phyloP scores from a whole-genome alignment of 2,329 filamentous ascomycete genomes.

The Nothopassalora personata region DNA sequence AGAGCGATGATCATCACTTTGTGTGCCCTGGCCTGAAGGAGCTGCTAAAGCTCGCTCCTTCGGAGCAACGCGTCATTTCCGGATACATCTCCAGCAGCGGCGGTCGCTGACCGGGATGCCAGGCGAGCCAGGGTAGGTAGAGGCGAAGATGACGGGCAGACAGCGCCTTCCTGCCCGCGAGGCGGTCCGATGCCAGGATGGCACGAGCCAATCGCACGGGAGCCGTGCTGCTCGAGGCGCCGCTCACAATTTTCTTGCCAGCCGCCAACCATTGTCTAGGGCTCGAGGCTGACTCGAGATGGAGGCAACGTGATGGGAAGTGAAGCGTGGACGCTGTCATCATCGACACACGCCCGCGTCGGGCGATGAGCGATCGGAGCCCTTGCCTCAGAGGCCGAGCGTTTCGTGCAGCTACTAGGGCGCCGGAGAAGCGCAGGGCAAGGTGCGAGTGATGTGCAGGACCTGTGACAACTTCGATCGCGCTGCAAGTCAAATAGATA shows the following conservation, averaged over 20 bases:
- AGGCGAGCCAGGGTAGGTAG: slow-evolving; percentile 12
- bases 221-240: slow-evolving; percentile 13
- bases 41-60: slow-evolving; percentile 6
- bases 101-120: slow-evolving; percentile 16
- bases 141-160: slow-evolving; percentile 18
- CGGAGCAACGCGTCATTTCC: slow-evolving; percentile 15
- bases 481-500: slow-evolving; percentile 1
- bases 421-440: slow-evolving; percentile 4
- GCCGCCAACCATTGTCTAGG: slow-evolving; percentile 9
- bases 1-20: neutral
- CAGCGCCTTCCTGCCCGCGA: slow-evolving; percentile 14
- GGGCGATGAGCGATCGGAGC: neutral
- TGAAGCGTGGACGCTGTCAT: slow-evolving; percentile 3
- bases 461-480: slow-evolving; percentile 15
- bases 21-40: slow-evolving; percentile 4
- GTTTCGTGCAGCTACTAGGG: slow-evolving; percentile 9
- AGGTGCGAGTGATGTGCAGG: slow-evolving; percentile 10
- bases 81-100: slow-evolving; percentile 16
- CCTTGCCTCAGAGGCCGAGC: slow-evolving; percentile 5
- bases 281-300: neutral
- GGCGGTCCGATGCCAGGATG: slow-evolving; percentile 16
- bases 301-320: neutral
- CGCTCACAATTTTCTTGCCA: slow-evolving; percentile 16
- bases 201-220: slow-evolving; percentile 10
- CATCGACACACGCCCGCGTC: neutral